Conservation (phyloP, 768 basidiomycete genomes). For the Leccinum longicurvipes region DNA sequence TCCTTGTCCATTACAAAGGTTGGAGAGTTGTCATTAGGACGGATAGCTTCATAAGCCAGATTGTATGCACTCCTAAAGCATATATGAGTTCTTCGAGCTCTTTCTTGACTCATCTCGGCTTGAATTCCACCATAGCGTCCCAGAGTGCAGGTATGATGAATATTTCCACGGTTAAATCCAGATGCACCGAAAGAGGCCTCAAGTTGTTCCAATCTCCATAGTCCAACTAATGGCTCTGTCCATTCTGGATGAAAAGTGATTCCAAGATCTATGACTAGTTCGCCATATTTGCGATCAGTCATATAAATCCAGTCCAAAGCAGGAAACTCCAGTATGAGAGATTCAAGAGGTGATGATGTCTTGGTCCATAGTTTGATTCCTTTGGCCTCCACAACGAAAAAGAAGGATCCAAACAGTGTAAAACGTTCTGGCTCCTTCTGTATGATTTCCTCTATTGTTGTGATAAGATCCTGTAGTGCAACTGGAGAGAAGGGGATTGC, state of each 20-base stretch:
- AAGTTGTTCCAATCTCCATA: background rate
- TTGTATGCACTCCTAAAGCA: background rate
- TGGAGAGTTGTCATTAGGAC: background rate
- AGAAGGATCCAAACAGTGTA: no score
- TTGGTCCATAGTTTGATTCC: no score
- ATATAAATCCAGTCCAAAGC: background rate
- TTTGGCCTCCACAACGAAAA: no score
- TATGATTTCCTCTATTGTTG: slow-evolving; percentile 10
- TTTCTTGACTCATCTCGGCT: background rate
- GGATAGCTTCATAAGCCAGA: background rate
- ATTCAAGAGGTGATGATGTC: background rate
- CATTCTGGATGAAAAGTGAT: background rate
- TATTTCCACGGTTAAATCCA: background rate
- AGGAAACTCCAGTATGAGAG: background rate
- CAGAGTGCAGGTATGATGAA: background rate
- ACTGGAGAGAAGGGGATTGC: slow-evolving; percentile 4
- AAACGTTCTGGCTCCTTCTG: background rate
- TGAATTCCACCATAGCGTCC: background rate
- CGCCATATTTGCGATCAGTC: background rate
- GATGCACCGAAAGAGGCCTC: background rate
- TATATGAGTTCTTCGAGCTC: background rate
- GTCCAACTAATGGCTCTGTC: background rate
- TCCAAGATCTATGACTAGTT: background rate
- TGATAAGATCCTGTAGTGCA: background rate
- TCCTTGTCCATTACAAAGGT: background rate